Evolutionary conservation across 1,284 basidiomycete genomes (phyloP).

Genomic region (Trametes sp.): DNA sequence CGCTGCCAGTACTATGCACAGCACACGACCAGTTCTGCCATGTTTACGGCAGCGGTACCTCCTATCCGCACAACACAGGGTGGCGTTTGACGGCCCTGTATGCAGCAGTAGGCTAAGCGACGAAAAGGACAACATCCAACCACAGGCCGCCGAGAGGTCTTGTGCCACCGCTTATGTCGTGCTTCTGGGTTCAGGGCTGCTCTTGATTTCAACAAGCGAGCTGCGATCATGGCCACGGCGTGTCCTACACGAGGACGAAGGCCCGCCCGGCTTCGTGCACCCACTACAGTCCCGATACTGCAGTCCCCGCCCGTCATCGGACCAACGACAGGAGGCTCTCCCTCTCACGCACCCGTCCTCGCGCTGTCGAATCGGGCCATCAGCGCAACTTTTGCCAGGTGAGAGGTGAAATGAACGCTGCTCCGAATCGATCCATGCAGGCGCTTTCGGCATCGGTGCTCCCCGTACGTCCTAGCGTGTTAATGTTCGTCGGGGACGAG

Average conservation of each 20-base stretch:
- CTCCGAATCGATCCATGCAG: slow-evolving; percentile 11
- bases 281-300: slow-evolving; percentile 18
- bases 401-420: slow-evolving; percentile 10
- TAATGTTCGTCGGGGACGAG: slow-evolving; percentile 8
- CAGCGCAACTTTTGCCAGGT: slow-evolving; percentile 10
- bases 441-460: not conserved
- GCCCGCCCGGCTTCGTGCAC: slow-evolving; percentile 24
- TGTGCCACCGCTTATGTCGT: slow-evolving; percentile 25
- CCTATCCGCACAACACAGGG: not conserved
- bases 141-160: slow-evolving; percentile 16
- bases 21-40: not conserved
- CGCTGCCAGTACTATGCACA: not conserved
- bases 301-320: slow-evolving; percentile 10
- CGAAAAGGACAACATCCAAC: not conserved
- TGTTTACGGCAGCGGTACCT: not conserved
- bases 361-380: slow-evolving; percentile 18
- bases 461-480: not conserved
- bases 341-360: not conserved
- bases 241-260: slow-evolving; percentile 22
- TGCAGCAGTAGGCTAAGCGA: not conserved
- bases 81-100: not conserved
- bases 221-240: slow-evolving; percentile 21
- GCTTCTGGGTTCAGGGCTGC: slow-evolving; percentile 23
- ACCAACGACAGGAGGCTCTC: not conserved
- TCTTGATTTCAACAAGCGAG: slow-evolving; percentile 3